These are phyloP conservation scores for Calonectria pseudoturangicola DNA, from an alignment of 2,329 filamentous ascomycete genomes.

Conservation along the genomic window DNA sequence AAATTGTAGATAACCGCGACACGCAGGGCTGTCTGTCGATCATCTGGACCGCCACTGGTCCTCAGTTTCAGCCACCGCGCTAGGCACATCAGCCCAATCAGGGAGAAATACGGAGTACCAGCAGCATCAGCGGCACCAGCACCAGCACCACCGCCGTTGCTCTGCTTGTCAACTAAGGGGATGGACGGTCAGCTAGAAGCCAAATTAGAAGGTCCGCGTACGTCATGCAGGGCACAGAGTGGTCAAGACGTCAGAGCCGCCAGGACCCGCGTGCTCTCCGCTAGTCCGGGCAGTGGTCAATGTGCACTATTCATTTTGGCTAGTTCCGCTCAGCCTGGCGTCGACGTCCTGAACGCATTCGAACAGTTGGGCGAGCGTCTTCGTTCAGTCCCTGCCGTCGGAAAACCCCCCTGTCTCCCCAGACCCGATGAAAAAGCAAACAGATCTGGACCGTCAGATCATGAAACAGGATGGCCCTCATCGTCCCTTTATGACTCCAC, in stretches of 20 bases:
- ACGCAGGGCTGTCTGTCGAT: constrained; percentile 18
- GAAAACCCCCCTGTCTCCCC: background rate
- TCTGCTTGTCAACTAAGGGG: background rate
- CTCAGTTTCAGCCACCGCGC: constrained; percentile 18
- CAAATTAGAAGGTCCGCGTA: constrained; percentile 11
- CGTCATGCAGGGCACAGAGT: constrained; percentile 11
- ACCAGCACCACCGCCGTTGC: background rate
- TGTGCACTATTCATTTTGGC: constrained; percentile 5
- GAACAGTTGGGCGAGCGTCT: background rate
- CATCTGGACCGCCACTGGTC: constrained; percentile 2
- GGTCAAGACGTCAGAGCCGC: constrained; percentile 13
- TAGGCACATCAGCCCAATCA: constrained; percentile 1
- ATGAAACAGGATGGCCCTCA: constrained; percentile 7
- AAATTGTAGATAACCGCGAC: background rate
- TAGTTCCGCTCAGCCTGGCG: constrained; percentile 21
- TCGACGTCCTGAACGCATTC: background rate
- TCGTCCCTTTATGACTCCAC: constrained; percentile 9
- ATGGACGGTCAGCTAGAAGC: constrained; percentile 15
- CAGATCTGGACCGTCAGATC: background rate
- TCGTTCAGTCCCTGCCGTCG: background rate
- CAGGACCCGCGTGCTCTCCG: background rate
- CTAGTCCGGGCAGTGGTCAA: constrained; percentile 4
- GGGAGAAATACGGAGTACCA: background rate
- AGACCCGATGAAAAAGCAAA: background rate
- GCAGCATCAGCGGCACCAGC: background rate